Percentiles rank a stretch among this genome's conserved stretches.
phyloP scores from a whole-genome alignment of 208 protist species.

The Wallacemonas sp. region DNA sequence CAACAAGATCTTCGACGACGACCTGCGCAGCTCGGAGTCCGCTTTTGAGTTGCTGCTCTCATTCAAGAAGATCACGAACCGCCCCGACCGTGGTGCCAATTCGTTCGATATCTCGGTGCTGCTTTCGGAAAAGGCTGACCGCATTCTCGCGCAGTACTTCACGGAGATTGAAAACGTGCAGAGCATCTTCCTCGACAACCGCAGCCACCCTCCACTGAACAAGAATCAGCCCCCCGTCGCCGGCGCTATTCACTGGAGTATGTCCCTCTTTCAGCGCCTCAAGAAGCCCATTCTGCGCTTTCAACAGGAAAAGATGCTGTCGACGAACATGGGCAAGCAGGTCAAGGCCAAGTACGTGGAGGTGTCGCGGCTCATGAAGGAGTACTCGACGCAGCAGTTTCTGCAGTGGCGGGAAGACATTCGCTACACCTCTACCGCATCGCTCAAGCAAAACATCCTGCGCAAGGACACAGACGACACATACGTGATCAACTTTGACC shows the following conservation, averaged over 20 bases:
- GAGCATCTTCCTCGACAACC: constrained; percentile 90
- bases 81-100: constrained; percentile 70
- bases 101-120: constrained; percentile 91
- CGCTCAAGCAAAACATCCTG: constrained; percentile 93
- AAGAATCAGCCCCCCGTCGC: constrained; percentile 98
- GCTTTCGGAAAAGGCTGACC: constrained; percentile 94
- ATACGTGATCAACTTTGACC: constrained; percentile 95
- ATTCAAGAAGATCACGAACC: constrained; percentile 93
- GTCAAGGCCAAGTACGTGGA: constrained; percentile 93
- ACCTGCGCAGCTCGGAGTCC: constrained; percentile 96
- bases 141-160: constrained; percentile 95
- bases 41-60: constrained; percentile 97
- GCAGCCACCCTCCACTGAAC: constrained; percentile 91
- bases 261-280: constrained; percentile 95
- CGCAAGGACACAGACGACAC: constrained; percentile 59
- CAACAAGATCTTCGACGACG: constrained; percentile 96
- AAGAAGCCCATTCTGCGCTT: constrained; percentile 97
- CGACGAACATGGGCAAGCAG: constrained; percentile 85
- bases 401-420: constrained; percentile 91
- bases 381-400: constrained; percentile 92
- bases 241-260: constrained; percentile 96
- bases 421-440: constrained; percentile 73
- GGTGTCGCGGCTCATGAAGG: constrained; percentile 93
- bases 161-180: constrained; percentile 91
- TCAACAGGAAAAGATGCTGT: constrained; percentile 91